Evolutionary conservation across 75 land plant genomes (phyloP), one percentile per base, ranked within the genome.

Genomic region (Chamaecyparis obtusa): DNA sequence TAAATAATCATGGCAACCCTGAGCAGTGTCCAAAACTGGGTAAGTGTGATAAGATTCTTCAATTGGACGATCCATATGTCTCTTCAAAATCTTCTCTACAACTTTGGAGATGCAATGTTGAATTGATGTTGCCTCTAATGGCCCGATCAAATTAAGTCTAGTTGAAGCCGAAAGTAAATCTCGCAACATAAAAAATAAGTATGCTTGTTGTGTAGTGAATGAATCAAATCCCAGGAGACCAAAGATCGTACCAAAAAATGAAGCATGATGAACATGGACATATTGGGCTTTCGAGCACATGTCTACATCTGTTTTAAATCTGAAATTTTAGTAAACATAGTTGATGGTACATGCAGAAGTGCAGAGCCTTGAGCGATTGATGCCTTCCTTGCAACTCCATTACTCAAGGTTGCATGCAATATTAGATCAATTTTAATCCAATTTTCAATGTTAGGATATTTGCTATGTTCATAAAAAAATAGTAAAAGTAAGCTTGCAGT

Each of bases 141-240:
- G 99, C 9, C 99, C 99, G 0, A 97, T 87, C 85, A 98, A 83
- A 85, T 97, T 95, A 85, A 96, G 87, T 88, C 99, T 88, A 6
- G 99, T 98, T 57, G 99, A 99, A 83, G 99, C 96, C 13, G 99
- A 98, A 74, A 98, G 87, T 32, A 94, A 83, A 76, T 98, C 99
- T 84, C 99, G 91, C 91, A 97, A 86, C 1, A 93, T 93, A 37
- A 97, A 77, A 78, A 93, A 96, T 93, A 95, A 85, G 85, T 90
- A 96, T 32, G 93, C 96, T 48, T 96, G 88, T 87, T 98, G 99
- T 60, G 94, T 55, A n/a, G 90, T 91, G 39, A 72, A 83, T 5
- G 91, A 60, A 84, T 94, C 94, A 36, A 93, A 82, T 11, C 94
- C 94, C 35, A 95, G 84, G 71, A 98, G 84, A 13, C 99, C 99